Base-by-base conservation (phyloP, 257 asterid genomes). In the Fraxinus quadrangulata region DNA sequence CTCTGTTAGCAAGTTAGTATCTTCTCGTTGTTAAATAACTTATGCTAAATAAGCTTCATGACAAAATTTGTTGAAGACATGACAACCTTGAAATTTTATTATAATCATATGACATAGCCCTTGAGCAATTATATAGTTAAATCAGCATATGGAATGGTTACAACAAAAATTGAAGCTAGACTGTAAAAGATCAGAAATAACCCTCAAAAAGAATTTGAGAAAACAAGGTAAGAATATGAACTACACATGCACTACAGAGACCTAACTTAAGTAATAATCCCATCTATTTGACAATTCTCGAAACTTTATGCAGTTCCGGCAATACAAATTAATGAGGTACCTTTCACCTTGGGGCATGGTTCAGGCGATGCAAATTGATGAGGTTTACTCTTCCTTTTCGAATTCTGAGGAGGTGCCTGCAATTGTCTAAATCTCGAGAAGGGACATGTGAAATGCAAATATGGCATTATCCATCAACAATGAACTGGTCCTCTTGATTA, bases 401-500 rank as follows among this genome's bases (percentile, higher is more conserved):
- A 45, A 45, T 3, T 13, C 54, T 14, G 23, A 54, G n/a, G 24
- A n/a, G 10, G 24, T 54, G 63, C 21, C 24, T 0, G 11, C 63
- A n/a, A 54, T 54, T n/a, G 24, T 17, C 63, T 16, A 9, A 16
- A 54, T 54, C 63, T 54, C 24, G 26, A 34, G 21, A 37, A 73
- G 9, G 70, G 39, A 21, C 51, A n/a, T 37, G 36, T 28, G 63
- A 47, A 42, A 67, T 61, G 77, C 72, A 73, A 21, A 59, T 2
- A 67, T 40, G 56, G 66, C 28, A 77, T 83, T 83, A 92, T 70
- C 96, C 98, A 82, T 96, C 99, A 56, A 96, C 98, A 42, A 96
- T 96, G 75, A 96, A 96, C 89, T 93, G 95, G 76, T 93, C 99
- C 82, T 92, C 98, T 86, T 96, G 99, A 82, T 88, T 86, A 81